Evolutionary conservation across 257 asterid species (phyloP).

Genomic region (Phtheirospermum japonicum): DNA sequence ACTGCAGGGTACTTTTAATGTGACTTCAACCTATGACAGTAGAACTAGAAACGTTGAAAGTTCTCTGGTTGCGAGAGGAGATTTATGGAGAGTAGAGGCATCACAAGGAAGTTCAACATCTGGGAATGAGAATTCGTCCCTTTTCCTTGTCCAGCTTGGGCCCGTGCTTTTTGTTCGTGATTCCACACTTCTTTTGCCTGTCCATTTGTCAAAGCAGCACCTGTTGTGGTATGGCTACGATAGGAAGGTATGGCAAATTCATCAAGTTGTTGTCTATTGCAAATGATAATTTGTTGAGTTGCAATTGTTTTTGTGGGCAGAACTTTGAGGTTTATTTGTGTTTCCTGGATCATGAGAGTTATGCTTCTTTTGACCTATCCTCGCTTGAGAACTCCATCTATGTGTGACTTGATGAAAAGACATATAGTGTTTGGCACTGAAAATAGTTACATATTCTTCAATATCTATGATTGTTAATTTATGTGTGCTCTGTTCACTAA

Average conservation of each 20-base stretch:
- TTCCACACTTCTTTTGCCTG: constrained; percentile 95
- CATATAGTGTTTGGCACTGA: constrained; percentile 1
- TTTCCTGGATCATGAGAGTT: neutral
- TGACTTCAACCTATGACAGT: constrained; percentile 81
- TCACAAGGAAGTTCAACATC: constrained; percentile 82
- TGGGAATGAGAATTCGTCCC: constrained; percentile 70
- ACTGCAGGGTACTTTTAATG: constrained; percentile 73
- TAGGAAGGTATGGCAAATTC: constrained; percentile 64
- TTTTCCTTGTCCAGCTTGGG: constrained; percentile 95
- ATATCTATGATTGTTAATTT: neutral
- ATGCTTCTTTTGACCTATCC: constrained; percentile 4
- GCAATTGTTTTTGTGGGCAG: too few species aligned
- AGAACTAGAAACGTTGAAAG: constrained; percentile 68
- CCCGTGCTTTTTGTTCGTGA: constrained; percentile 94
- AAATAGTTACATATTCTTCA: neutral
- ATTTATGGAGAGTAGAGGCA: constrained; percentile 95
- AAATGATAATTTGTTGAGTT: constrained; percentile 3
- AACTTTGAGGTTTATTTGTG: constrained; percentile 13
- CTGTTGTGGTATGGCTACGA: constrained; percentile 99
- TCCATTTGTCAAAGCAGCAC: constrained; percentile 91
- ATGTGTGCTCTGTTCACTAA: neutral
- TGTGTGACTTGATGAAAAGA: neutral
- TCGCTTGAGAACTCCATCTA: neutral
- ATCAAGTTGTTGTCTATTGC: constrained; percentile 5
- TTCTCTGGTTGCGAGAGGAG: constrained; percentile 89